Evolutionary conservation across 2,329 filamentous ascomycete species (phyloP), one percentile per base, ranked within the genome.

Genomic region (Cryoendolithus antarcticus): DNA sequence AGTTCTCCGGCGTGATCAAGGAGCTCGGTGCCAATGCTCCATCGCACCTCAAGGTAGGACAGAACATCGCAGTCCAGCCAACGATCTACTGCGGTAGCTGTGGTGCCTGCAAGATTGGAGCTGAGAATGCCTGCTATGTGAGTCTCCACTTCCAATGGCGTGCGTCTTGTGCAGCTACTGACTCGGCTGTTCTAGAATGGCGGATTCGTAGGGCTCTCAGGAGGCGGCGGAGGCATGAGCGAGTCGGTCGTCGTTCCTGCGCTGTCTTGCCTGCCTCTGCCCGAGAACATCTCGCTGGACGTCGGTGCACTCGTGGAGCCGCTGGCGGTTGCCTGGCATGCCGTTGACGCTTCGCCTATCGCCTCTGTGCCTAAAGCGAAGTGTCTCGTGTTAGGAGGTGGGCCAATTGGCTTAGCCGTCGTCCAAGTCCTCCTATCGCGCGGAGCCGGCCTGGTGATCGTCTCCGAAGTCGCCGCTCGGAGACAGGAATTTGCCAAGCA

Each of bases 301-400:
- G 60, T 74, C 10, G 71, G 54, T n/a, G 75, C 77, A 0, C 61
- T 81, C 3, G 69, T 80, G 5, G 77, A 81, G 47, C 77, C 77
- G 0, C 59, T 81, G 2, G 64, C 74, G 0, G 75, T 81, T 0
- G 75, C 72, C 6, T 80, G 75, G 75, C 77, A 81, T 48, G 75
- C 74, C 0, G 67, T 77, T 7, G 63, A 64, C 4, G 59, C 69
- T 3, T 65, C 65, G 0, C 64, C 65, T 0, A 56, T 75, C 29
- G 63, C 63, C 9, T 34, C 45, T 2, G 38, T 51, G 2, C 42
- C 57, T 2, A 66, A 65, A 1, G 63, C 71, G 9, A 63, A 62
- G 1, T 70, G 69, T 2, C 50, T 80, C 12, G 64, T 81, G 5
- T 57, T 78, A 3, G 77, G 77, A 4, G 74, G 71, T 0, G 76